Conservation (phyloP, 73 alveolate genomes). For the Symbiodinium pilosum region DNA sequence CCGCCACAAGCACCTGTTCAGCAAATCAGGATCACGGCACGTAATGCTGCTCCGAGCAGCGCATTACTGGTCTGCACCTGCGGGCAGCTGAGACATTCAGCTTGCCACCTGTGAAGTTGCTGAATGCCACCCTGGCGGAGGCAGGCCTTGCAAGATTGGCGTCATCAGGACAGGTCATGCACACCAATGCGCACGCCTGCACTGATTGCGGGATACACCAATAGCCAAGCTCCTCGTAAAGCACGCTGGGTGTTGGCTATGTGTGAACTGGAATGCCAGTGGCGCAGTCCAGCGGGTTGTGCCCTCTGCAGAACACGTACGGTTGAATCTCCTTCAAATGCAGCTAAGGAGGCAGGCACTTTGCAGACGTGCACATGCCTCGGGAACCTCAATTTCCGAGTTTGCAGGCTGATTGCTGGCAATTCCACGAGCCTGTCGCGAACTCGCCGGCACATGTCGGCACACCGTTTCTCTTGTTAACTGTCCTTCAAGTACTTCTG, state of each 20-base stretch:
- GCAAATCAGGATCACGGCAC: too few relatives aligned
- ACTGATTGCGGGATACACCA: conserved; percentile 85
- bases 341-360: neutral
- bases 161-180: neutral
- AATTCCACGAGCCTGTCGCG: neutral
- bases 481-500: conserved; percentile 66
- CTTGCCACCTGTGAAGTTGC: conserved; percentile 74
- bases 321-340: conserved; percentile 58
- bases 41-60: too few relatives aligned
- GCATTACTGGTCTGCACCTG: conserved; percentile 13
- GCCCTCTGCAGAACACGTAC: conserved; percentile 51
- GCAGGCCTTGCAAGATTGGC: conserved; percentile 28
- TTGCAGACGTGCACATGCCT: neutral
- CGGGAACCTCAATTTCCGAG: conserved; percentile 70
- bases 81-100: conserved; percentile 67
- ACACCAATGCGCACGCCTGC: neutral
- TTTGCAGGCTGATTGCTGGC: conserved; percentile 44
- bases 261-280: neutral
- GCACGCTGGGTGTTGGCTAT: neutral
- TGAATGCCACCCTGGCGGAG: conserved; percentile 76
- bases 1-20: neutral
- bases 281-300: conserved; percentile 33
- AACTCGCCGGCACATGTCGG: neutral
- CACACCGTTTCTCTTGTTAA: neutral
- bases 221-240: conserved; percentile 80